Conservation (phyloP, 2,329 filamentous ascomycete genomes). For the Colletotrichum siamense region DNA sequence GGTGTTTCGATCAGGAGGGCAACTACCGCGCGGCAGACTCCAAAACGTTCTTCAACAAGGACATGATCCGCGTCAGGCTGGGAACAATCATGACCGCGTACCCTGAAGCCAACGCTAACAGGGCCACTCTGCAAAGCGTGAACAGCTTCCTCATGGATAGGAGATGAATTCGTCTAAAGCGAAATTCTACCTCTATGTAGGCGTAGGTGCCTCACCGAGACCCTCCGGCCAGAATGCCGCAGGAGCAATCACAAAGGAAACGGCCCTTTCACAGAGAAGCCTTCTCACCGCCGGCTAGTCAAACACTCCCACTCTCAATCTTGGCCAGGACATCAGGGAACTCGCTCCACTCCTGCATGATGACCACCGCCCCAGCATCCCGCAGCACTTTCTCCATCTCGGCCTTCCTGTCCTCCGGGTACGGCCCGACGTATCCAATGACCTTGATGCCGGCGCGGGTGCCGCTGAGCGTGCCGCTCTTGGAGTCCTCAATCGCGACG, state of each 20-base stretch:
- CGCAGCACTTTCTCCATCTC: constrained; percentile 69
- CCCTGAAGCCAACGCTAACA: constrained; percentile 81
- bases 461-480: constrained; percentile 78
- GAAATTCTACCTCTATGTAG: not conserved
- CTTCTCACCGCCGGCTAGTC: constrained; percentile 18
- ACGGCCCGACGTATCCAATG: constrained; percentile 86
- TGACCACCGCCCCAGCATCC: constrained; percentile 65
- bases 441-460: constrained; percentile 80
- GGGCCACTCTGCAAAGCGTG: constrained; percentile 87
- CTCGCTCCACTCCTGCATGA: constrained; percentile 67
- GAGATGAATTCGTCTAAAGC: constrained; percentile 25
- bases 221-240: not conserved
- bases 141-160: constrained; percentile 84
- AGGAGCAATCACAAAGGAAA: not conserved
- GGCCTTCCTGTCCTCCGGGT: constrained; percentile 63
- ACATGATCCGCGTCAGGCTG: constrained; percentile 76
- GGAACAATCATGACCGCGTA: constrained; percentile 83
- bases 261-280: constrained; percentile 5
- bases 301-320: constrained; percentile 34
- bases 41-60: constrained; percentile 66
- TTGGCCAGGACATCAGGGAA: constrained; percentile 54
- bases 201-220: not conserved
- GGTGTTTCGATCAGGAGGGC: constrained; percentile 72
- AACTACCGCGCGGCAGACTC: constrained; percentile 31
- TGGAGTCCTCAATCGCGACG: constrained; percentile 87